These are phyloP conservation scores for Plenodomus lindquistii DNA, from an alignment of 2,329 filamentous ascomycete genomes.

Conservation along the genomic window DNA sequence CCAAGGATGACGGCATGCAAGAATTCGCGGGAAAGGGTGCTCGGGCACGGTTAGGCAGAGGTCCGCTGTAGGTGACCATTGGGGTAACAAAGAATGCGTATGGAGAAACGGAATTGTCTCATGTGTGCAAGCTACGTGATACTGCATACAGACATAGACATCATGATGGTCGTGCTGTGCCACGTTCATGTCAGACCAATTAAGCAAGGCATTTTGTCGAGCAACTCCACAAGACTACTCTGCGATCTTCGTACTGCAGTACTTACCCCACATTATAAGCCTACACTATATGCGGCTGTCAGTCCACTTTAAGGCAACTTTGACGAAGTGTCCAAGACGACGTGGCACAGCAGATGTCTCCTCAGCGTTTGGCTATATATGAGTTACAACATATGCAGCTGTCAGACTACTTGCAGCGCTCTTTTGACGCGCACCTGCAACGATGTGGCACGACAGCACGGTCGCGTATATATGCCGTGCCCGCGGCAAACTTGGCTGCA, in stretches of 20 bases:
- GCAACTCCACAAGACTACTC: not conserved
- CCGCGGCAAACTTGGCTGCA: not conserved
- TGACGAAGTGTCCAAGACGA: not conserved
- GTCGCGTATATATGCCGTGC: not conserved
- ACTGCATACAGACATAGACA: not conserved
- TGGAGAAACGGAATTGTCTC: not conserved
- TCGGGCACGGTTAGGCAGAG: constrained; percentile 35
- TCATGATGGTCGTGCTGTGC: not conserved
- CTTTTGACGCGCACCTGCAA: not conserved
- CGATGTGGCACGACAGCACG: constrained; percentile 1
- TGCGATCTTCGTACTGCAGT: not conserved
- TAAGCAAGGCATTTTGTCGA: not conserved
- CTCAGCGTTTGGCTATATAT: not conserved
- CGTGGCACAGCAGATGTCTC: constrained; percentile 7
- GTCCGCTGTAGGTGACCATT: constrained; percentile 20
- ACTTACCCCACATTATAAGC: not conserved
- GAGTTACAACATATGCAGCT: constrained; percentile 4
- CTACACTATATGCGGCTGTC: not conserved
- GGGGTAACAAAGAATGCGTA: not conserved
- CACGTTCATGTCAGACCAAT: not conserved
- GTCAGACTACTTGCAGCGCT: constrained; percentile 1
- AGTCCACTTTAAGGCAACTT: not conserved
- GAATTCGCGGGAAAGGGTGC: constrained; percentile 28
- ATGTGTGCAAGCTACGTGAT: not conserved
- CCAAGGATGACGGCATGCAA: constrained; percentile 10